Conservation (phyloP, 176 grass and related monocot species). For the Poa pratensis region DNA sequence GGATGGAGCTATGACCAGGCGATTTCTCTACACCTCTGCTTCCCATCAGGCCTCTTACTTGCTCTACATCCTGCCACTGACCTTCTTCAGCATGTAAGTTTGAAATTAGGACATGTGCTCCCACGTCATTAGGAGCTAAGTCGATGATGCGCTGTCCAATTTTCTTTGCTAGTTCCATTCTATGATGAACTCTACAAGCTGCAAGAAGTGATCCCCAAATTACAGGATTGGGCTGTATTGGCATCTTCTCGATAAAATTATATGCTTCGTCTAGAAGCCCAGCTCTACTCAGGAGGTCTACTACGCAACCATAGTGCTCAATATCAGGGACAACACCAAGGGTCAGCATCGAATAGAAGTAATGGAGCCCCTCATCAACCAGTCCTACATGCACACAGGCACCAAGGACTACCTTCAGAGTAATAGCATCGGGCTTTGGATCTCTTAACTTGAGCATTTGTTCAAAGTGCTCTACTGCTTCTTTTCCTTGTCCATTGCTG, state of each 20-base stretch:
- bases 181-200: conserved; percentile 65
- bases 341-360: conserved; percentile 62
- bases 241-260: conserved; percentile 73
- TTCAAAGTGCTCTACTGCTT: conserved; percentile 61
- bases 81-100: conserved; percentile 70
- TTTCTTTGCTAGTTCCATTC: conserved; percentile 58
- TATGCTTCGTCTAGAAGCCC: conserved; percentile 72
- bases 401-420: conserved; percentile 65
- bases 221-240: conserved; percentile 64
- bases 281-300: conserved; percentile 82
- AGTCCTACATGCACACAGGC: conserved; percentile 81
- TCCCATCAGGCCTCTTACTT: conserved; percentile 61
- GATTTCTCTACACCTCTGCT: conserved; percentile 62
- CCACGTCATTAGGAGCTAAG: conserved; percentile 60
- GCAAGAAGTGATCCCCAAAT: conserved; percentile 85
- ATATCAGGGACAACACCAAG: conserved; percentile 55
- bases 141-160: conserved; percentile 46
- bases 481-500: conserved; percentile 67
- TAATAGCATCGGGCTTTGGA: conserved; percentile 72
- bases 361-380: conserved; percentile 61
- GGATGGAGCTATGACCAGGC: conserved; percentile 67
- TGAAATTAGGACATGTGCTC: conserved; percentile 67
- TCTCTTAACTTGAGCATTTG: conserved; percentile 57
- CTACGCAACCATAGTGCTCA: conserved; percentile 80
- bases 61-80: conserved; percentile 66